Evolutionary conservation across 768 basidiomycete species (phyloP).

Genomic region (Lyophyllum atratum): DNA sequence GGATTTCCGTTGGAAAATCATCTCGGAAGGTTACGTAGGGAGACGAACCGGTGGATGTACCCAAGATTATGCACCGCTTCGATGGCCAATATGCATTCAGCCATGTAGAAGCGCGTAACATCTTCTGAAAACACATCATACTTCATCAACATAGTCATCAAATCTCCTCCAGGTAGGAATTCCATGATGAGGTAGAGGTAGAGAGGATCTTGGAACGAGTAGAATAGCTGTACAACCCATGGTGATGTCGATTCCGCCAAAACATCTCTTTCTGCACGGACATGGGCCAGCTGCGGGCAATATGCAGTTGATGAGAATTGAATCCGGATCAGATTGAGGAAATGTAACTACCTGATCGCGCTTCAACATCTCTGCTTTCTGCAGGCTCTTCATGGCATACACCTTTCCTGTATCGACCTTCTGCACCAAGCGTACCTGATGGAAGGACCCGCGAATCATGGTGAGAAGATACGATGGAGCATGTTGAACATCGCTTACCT

Average conservation of each 20-base stretch:
- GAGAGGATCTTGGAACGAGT: constrained; percentile 95
- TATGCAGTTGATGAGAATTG: not conserved
- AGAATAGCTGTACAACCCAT: constrained; percentile 98
- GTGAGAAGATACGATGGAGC: constrained; percentile 4
- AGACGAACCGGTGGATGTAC: constrained; percentile 90
- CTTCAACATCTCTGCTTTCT: constrained; percentile 99
- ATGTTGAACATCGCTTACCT: constrained; percentile 50
- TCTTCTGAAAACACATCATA: constrained; percentile 99
- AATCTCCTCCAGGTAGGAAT: constrained; percentile 85
- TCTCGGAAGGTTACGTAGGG: not conserved
- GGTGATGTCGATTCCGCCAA: constrained; percentile 94
- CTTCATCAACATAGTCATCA: constrained; percentile 99
- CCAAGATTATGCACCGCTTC: constrained; percentile 99
- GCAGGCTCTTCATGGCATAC: constrained; percentile 98
- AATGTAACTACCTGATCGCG: constrained; percentile 82
- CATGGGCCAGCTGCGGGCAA: constrained; percentile 81
- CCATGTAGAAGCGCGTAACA: constrained; percentile 98
- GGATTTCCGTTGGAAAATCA: not conserved
- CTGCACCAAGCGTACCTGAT: constrained; percentile 89
- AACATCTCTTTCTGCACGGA: constrained; percentile 95
- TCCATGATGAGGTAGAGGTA: constrained; percentile 98
- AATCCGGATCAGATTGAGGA: not conserved
- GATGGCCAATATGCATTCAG: constrained; percentile 96
- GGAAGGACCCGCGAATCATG: constrained; percentile 3
- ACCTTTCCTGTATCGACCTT: constrained; percentile 98